A percentile compares a stretch with the other conserved stretches of the same genome.
Conservation (phyloP, 257 asterid species). For the Ligustrum vulgare region DNA sequence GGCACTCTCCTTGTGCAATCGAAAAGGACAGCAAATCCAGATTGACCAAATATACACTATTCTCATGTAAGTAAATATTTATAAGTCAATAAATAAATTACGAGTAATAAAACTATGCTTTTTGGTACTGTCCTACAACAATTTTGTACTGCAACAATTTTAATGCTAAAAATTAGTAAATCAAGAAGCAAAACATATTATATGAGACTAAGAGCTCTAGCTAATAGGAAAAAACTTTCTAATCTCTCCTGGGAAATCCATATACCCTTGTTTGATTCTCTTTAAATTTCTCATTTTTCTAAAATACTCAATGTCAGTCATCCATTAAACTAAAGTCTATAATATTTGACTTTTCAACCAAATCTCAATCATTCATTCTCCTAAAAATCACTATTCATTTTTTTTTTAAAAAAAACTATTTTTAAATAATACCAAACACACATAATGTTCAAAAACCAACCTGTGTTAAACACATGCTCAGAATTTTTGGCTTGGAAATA, state of each 20-base stretch:
- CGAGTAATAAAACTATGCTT: neutral
- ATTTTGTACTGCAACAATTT: neutral
- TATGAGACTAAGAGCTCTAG: neutral
- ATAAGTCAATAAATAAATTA: neutral
- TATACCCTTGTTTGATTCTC: no score
- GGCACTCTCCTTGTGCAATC: neutral
- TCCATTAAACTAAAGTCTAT: no score
- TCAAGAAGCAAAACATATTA: neutral
- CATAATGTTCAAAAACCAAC: conserved; percentile 35
- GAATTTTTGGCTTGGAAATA: conserved; percentile 73
- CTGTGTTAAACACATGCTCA: conserved; percentile 81
- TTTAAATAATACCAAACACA: no score
- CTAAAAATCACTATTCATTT: no score
- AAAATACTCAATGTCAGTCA: no score
- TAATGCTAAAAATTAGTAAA: neutral
- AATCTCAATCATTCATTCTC: no score
- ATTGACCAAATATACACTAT: neutral
- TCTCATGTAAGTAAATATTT: neutral
- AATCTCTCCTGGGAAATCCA: conserved; percentile 8
- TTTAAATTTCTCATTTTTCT: no score
- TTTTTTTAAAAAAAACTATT: no score
- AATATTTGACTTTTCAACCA: no score
- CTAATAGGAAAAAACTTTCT: neutral
- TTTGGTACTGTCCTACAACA: neutral
- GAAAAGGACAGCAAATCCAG: neutral